phyloP scores from a whole-genome alignment of 2,329 filamentous ascomycete genomes.

The Myriosclerotinia duriaeana region DNA sequence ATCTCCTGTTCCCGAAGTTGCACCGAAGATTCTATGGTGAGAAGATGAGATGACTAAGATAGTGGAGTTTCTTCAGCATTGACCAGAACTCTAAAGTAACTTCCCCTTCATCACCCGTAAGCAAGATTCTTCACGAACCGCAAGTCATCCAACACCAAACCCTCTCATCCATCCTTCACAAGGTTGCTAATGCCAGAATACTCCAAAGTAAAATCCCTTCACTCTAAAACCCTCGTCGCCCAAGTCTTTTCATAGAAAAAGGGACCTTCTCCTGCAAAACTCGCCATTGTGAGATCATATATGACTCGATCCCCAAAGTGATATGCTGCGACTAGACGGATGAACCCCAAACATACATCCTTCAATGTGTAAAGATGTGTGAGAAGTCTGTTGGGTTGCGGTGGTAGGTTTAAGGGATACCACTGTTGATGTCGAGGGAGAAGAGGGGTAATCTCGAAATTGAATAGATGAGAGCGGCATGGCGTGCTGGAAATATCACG shows the following conservation, averaged over 20 bases:
- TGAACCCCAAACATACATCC: background rate
- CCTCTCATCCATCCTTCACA: background rate
- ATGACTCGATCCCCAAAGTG: background rate
- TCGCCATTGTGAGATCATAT: background rate
- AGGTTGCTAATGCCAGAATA: background rate
- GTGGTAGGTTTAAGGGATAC: background rate
- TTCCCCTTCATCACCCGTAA: background rate
- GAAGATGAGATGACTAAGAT: background rate
- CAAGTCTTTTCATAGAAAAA: background rate
- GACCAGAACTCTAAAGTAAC: background rate
- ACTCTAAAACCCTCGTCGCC: background rate
- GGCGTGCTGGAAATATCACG: background rate
- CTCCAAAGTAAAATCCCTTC: background rate
- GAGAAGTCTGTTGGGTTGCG: background rate
- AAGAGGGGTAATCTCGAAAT: background rate
- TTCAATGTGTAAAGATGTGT: background rate
- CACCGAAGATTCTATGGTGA: too few species aligned
- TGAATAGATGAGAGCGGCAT: background rate
- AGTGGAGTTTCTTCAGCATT: background rate
- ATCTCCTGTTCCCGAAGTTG: background rate
- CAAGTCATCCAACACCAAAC: background rate
- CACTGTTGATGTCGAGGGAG: background rate
- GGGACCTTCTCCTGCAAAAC: background rate
- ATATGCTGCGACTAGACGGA: background rate
- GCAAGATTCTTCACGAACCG: background rate